Evolutionary conservation across 371 early-diverging fungal genomes (phyloP).

Genomic region (Vairimorpha ceranae): DNA sequence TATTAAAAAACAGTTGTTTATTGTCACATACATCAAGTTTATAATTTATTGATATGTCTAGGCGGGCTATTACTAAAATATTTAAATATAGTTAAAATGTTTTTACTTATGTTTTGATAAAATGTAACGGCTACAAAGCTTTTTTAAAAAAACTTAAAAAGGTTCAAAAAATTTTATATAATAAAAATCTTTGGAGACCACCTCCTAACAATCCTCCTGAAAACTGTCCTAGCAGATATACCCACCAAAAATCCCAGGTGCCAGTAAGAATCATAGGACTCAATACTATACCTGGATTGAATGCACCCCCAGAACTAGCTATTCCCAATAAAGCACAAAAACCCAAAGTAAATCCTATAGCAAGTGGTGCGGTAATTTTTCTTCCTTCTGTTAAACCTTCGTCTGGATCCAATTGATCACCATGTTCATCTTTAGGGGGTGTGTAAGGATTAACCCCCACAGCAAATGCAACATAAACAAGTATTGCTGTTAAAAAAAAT

Average conservation of each 20-base stretch:
- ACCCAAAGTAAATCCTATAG: conserved; percentile 65
- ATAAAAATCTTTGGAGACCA: conserved; percentile 56
- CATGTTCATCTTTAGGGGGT: conserved; percentile 62
- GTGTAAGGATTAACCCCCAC: conserved; percentile 69
- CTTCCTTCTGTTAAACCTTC: conserved; percentile 36
- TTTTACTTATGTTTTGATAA: too few relatives aligned
- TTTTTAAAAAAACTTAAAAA: too few relatives aligned
- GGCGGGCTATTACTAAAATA: too few relatives aligned
- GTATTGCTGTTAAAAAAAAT: conserved; percentile 66
- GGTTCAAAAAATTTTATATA: conserved; percentile 48
- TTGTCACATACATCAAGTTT: too few relatives aligned
- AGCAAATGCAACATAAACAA: conserved; percentile 70
- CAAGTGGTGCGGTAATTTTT: conserved; percentile 60
- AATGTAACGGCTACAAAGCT: too few relatives aligned
- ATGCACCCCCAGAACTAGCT: conserved; percentile 68
- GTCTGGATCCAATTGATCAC: conserved; percentile 35
- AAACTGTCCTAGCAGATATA: conserved; percentile 66
- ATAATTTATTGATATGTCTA: too few relatives aligned
- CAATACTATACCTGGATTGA: conserved; percentile 68
- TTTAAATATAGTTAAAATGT: too few relatives aligned
- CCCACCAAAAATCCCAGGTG: conserved; percentile 66
- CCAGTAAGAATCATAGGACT: conserved; percentile 65
- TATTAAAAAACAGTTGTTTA: too few relatives aligned
- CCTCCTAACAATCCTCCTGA: conserved; percentile 67
- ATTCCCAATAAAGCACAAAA: conserved; percentile 67